Base-by-base conservation (phyloP, 192 early-diverging fungal genomes). In the Coemansia sp. region DNA sequence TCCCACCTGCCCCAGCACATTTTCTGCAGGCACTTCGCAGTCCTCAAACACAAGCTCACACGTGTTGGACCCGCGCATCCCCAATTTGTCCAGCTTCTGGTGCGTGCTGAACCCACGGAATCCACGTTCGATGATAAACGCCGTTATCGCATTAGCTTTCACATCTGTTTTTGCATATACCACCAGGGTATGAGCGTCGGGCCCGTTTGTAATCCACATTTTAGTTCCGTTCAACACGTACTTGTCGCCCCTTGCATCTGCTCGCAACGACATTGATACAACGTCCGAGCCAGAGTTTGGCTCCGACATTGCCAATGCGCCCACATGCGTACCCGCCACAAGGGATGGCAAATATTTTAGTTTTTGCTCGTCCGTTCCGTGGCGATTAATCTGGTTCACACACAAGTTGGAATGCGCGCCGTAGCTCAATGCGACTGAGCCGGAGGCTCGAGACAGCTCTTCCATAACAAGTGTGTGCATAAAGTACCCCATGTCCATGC, bases 141-240 rank as follows among this genome's bases (percentile, higher is more conserved):
- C 94, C 14, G 95, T 97, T 71, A 97, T 95, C 35, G 92, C 92
- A 59, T 86, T 87, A n/a, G 89, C 86, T 12, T 87, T 80, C 49
- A 83, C 59, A 55, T 91, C 83, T 2, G 94, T 96, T 82, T 96
- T 97, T 24, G 93, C 93, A 69, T 96, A 97, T 10, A 96, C 93
- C 12, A 97, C 90, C 48, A 97, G 70, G 4, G 89, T 88, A 66
- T 96, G 85, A 21, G 93, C 92, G 75, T 95, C 94, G 11, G 92
- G 93, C 7, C 91, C 92, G 82, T 97, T 97, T 38, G 95, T 97
- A 78, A 97, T 97, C 95, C 95, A 97, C 82, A 94, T 88, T 82
- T 96, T 95, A 67, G 87, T 92, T 0, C 93, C 93, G 72, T 95
- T 95, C 47, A 95, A 66, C 11, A 95, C 74, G 71, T 94, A 98